Evolutionary conservation across 2,329 filamentous ascomycete species (phyloP), one percentile per base, ranked within the genome.

Genomic region (Emergomyces africanus): DNA sequence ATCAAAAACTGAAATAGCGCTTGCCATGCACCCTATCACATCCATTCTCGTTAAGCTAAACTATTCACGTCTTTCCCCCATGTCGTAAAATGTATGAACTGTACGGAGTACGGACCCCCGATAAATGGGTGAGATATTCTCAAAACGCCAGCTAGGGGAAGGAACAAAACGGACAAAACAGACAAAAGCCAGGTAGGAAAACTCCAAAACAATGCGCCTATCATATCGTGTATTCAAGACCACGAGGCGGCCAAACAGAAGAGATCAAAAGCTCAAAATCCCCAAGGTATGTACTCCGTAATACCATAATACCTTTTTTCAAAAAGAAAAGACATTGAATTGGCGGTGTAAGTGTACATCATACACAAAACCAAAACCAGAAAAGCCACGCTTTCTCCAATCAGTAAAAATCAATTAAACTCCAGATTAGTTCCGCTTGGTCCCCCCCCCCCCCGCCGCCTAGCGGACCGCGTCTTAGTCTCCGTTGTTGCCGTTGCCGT

Each of bases 401-500:
- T n/a, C n/a, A n/a, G n/a, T n/a, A n/a, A n/a, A n/a, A n/a, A n/a
- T 6, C 20, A 37, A 6, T 15, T 41, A 28, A 5, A 15, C 20
- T 12, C 14, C 20, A 37, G 20, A n/a, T 18, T 10, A 53, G n/a
- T 33, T 39, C 42, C 25, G 20, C 28, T 41, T 33, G 48, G 37
- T 10, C 18, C 46, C 44, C 46, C n/a, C n/a, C n/a, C n/a, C n/a
- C n/a, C n/a, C n/a, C n/a, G n/a, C n/a, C 20, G 33, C 41, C 20
- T 41, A 51, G 25, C 59, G 53, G 56, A 59, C 50, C 54, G 59
- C 54, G 54, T 61, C 63, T 68, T 68, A 2, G 65, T 63, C 60
- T 58, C 57, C 63, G 67, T 68, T 1, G 63, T 64, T 60, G 71
- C 71, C 57, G 68, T 69, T 60, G 70, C 71, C 64, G 72, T 72